Base-by-base conservation (phyloP, 2,329 filamentous ascomycete species). In the Hypoxylon rubiginosum region DNA sequence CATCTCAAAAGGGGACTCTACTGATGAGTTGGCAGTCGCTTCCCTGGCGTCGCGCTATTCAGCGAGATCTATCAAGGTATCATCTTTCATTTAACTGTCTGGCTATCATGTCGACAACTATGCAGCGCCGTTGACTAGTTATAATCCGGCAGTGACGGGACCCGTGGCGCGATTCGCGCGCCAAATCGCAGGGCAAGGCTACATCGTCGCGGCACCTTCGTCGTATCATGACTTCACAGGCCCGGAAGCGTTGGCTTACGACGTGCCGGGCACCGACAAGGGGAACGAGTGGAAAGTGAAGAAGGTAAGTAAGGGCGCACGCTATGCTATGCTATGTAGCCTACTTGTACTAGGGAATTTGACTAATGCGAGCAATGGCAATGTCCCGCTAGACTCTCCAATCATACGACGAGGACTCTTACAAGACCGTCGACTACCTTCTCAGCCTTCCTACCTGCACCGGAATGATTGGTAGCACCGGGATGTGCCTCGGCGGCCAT, bases 1-100 rank as follows among this genome's bases (percentile, higher is more conserved):
- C 19, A 45, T 24, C 30, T 30, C 10, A 28, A 56, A 50, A 50
- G 46, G 17, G 19, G 34, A 10, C 3, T 34, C 55, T 32, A 52
- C 65, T 72, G 58, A 69, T 67, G 50, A 67, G 43, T 64, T 63
- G 39, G 43, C 51, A 58, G 88, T 30, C 84, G 85, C 53, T 97
- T 97, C 75, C 94, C 94, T 0, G 94, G 92, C 19, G 92, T 97
- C 4, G 91, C 92, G 13, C 85, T 97, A 61, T 97, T 97, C 78
- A 94, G 91, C 73, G 94, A 97, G 81, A 97, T 97, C 74, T 97
- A 97, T 77, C 94, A 97, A 89, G 94, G 93, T 94, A 79, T 62
- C 64, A 65, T 69, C 67, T 50, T 43, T 53, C 30, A 64, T 56
- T 50, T 28, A 36, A 17, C 34, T 11, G 54, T 55, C 26, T 19